These are phyloP conservation scores for Physcomitrium patens DNA, from an alignment of 225 moss, liverwort and hornwort genomes.

Conservation along the genomic window DNA sequence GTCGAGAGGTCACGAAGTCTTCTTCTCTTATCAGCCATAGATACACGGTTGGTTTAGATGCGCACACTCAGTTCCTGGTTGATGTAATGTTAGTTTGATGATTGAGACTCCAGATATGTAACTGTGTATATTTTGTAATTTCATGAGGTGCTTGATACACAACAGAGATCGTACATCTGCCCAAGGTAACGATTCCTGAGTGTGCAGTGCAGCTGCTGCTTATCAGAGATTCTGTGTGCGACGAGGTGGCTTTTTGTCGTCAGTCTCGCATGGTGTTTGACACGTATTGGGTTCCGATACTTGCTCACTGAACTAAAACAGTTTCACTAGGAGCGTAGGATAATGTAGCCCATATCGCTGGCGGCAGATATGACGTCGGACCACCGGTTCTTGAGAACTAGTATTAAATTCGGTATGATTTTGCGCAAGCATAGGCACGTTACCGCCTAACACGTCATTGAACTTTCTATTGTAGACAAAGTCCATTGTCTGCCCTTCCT, in stretches of 20 bases:
- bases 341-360: background rate
- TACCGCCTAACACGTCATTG: constrained; percentile 13
- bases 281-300: too few species aligned
- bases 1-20: constrained; percentile 16
- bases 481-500: background rate
- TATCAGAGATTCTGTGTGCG: too few species aligned
- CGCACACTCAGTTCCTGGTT: constrained; percentile 35
- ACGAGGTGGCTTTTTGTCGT: too few species aligned
- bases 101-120: constrained; percentile 27
- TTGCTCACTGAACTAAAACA: too few species aligned
- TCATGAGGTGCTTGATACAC: constrained; percentile 32
- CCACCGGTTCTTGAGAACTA: too few species aligned
- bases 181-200: background rate
- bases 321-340: too few species aligned
- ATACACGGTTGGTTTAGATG: constrained; percentile 35
- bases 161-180: constrained; percentile 20
- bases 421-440: background rate
- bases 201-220: background rate
- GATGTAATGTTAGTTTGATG: constrained; percentile 15
- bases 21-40: constrained; percentile 14
- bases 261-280: too few species aligned
- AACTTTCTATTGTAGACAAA: background rate
- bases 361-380: background rate
- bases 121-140: constrained; percentile 37
- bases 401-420: too few species aligned